phyloP scores from a whole-genome alignment of 805 yeast genomes.

The Millerago galiae region DNA sequence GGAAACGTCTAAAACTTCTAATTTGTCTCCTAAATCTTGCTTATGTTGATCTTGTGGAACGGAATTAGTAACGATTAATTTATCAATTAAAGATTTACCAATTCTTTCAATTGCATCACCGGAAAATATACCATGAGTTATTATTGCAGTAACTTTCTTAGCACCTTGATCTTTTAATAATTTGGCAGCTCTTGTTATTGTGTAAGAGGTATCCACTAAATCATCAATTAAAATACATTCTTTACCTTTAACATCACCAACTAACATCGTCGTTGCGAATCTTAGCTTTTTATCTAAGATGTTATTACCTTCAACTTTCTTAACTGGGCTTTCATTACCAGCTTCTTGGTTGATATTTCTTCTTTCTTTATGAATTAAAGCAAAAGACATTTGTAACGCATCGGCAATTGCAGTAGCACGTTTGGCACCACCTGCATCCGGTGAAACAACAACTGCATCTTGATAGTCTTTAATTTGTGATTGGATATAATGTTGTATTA shows the following conservation, averaged over 20 bases:
- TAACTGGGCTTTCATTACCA: slow-evolving; percentile 16
- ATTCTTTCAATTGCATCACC: slow-evolving; percentile 84
- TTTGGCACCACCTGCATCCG: slow-evolving; percentile 99
- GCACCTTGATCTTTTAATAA: slow-evolving; percentile 93
- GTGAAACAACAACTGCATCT: slow-evolving; percentile 88
- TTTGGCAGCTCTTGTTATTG: slow-evolving; percentile 88
- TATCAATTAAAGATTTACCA: slow-evolving; percentile 64
- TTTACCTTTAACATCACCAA: slow-evolving; percentile 85
- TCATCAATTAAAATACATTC: slow-evolving; percentile 92
- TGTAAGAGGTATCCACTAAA: slow-evolving; percentile 86
- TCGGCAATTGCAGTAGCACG: slow-evolving; percentile 95
- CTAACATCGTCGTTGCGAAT: slow-evolving; percentile 87
- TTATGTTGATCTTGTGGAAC: slow-evolving; percentile 73
- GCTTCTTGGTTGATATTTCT: slow-evolving; percentile 30
- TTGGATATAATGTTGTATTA: slow-evolving; percentile 77
- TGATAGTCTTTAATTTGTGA: slow-evolving; percentile 71
- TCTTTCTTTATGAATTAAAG: slow-evolving; percentile 91
- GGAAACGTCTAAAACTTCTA: slow-evolving; percentile 83
- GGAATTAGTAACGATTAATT: slow-evolving; percentile 81
- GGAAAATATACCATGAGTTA: slow-evolving; percentile 89
- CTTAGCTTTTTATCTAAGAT: slow-evolving; percentile 18
- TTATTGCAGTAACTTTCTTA: slow-evolving; percentile 72
- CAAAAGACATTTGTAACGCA: slow-evolving; percentile 79
- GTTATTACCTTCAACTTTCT: slow-evolving; percentile 3
- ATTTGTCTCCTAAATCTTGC: slow-evolving; percentile 46